phyloP scores from a whole-genome alignment of 1,284 basidiomycete species.

The Retiboletus flavoniger region DNA sequence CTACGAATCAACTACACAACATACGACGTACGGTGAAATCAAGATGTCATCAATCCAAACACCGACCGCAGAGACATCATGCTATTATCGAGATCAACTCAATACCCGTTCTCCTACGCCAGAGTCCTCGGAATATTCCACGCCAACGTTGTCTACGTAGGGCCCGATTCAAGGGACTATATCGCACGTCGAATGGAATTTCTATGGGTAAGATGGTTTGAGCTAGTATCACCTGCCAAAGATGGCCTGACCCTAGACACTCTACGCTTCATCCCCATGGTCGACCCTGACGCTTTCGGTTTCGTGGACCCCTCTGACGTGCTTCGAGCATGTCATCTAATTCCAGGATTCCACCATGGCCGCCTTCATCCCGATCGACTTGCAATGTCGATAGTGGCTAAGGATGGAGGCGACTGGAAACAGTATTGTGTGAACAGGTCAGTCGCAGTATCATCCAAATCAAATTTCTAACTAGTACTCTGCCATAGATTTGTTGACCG shows the following conservation, averaged over 20 bases:
- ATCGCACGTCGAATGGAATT: not conserved
- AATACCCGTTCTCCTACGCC: not conserved
- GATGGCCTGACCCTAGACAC: not conserved
- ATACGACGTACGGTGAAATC: not conserved
- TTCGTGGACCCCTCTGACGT: not conserved
- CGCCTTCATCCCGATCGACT: no score
- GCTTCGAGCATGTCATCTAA: no score
- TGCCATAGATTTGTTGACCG: not conserved
- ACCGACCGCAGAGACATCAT: not conserved
- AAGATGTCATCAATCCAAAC: not conserved
- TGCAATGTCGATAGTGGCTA: no score
- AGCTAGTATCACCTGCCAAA: not conserved
- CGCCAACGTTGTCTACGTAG: not conserved
- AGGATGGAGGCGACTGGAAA: no score
- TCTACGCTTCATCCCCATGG: not conserved
- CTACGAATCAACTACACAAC: not conserved
- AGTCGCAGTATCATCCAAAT: no score
- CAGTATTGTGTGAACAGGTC: no score
- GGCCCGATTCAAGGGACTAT: not conserved
- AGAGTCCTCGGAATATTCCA: not conserved
- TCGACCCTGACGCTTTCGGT: not conserved
- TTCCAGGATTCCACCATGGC: no score
- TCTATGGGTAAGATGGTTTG: not conserved
- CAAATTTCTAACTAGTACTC: not conserved
- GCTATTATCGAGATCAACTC: not conserved